Evolutionary conservation across 2,329 filamentous ascomycete species (phyloP), one percentile per base, ranked within the genome.

Genomic region (Cytospora paraplurivora): DNA sequence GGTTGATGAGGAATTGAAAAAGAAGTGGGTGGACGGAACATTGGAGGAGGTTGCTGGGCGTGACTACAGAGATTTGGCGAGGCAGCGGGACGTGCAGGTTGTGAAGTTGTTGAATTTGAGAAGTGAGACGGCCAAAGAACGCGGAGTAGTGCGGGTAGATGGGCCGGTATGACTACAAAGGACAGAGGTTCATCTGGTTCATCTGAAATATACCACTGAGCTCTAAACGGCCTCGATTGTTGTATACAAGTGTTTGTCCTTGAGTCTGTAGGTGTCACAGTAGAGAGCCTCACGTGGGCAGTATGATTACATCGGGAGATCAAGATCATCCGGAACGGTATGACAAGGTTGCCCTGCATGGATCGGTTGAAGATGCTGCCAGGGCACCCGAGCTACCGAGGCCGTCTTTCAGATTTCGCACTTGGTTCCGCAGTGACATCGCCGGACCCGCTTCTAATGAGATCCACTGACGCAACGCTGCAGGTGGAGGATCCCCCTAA

Each of bases 81-180:
- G 47, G 56, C 67, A 68, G 62, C 54, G 67, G 1, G 67, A 68
- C n/a, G 67, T 67, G 61, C 62, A 68, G 64, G 56, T 68, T 27
- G 66, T 68, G 1, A 63, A 64, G 34, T 51, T 68, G 17, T 37
- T 68, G 38, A 68, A 68, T 33, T 53, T 68, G 6, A 32, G 67
- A 35, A 60, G 57, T 59, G 59, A 68, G 51, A 68, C 66, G 67
- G 67, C 68, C 37, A 41, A 56, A 55, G n/a, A 44, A 19, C 13
- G 5, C 17, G 7, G 17, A 19, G 7, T 44, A 44, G 41, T 44
- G 4, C 19, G 19, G 41, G 12, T 8, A 44, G 15, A 17, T n/a
- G 27, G 27, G 27, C 27, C 4, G 27, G 27, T 27, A 27, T 27
- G 27, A 27, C 27, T 27, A 27, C 27, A 27, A 27, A 27, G 27